Evolutionary conservation across 2,329 filamentous ascomycete species (phyloP).

Genomic region (Epichloe elymi): DNA sequence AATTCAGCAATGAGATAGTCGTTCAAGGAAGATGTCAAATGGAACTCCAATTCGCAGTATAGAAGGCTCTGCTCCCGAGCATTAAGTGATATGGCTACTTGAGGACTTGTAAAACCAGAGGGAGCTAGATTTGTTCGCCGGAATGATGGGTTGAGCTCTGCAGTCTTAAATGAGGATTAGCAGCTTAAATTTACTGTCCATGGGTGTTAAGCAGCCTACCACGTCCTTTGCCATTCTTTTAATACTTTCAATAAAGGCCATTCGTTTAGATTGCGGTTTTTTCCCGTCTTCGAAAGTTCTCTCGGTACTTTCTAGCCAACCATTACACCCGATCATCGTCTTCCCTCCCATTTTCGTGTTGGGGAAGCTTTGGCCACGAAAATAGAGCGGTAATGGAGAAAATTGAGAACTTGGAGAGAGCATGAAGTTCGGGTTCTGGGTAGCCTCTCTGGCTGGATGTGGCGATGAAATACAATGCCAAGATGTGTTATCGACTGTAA

Average conservation of each 20-base stretch:
- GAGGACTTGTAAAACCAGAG: slow-evolving; percentile 7
- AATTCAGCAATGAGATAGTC: slow-evolving; percentile 39
- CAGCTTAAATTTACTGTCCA: background rate
- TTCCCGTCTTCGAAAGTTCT: slow-evolving; percentile 10
- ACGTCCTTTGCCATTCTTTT: slow-evolving; percentile 42
- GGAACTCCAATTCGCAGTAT: slow-evolving; percentile 46
- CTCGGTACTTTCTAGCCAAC: slow-evolving; percentile 40
- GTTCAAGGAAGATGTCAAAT: slow-evolving; percentile 37
- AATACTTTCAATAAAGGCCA: slow-evolving; percentile 30
- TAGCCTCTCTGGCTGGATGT: background rate
- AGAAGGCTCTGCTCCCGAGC: slow-evolving; percentile 44
- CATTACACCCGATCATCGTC: slow-evolving; percentile 39
- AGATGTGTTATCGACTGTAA: slow-evolving; percentile 10
- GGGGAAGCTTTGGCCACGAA: slow-evolving; percentile 26
- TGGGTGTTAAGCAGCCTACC: slow-evolving; percentile 21
- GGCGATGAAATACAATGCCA: slow-evolving; percentile 5
- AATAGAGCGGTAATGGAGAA: slow-evolving; percentile 30
- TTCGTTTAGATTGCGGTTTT: slow-evolving; percentile 23
- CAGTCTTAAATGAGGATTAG: slow-evolving; percentile 10
- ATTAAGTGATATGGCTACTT: slow-evolving; percentile 35
- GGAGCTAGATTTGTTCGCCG: background rate
- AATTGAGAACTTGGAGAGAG: slow-evolving; percentile 17
- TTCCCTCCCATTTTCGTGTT: slow-evolving; percentile 31
- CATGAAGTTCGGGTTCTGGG: background rate
- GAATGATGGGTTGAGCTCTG: slow-evolving; percentile 20